phyloP scores from a whole-genome alignment of 1,139 yeast species.

The Ogataea hybrid region DNA sequence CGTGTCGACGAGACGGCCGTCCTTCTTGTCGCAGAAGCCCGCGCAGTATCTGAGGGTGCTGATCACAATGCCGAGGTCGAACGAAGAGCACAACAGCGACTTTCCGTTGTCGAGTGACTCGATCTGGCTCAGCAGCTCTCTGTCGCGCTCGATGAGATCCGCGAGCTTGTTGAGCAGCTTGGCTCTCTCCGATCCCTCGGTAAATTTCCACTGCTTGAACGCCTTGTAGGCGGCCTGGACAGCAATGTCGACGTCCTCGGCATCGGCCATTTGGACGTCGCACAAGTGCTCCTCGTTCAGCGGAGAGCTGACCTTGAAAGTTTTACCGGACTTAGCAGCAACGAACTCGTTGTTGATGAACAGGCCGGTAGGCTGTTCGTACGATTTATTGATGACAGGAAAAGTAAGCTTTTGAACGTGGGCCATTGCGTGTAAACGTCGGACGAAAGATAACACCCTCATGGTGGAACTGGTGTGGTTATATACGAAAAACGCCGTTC shows the following conservation, averaged over 20 bases:
- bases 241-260: constrained; percentile 63
- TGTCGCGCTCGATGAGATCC: constrained; percentile 53
- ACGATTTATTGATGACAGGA: constrained; percentile 31
- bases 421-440: constrained; percentile 5
- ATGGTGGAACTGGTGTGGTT: not conserved
- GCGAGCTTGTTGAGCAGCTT: constrained; percentile 56
- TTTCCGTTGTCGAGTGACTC: constrained; percentile 82
- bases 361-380: constrained; percentile 72
- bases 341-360: constrained; percentile 83
- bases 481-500: constrained; percentile 5
- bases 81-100: constrained; percentile 47
- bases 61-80: constrained; percentile 57
- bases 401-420: constrained; percentile 26
- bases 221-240: constrained; percentile 62
- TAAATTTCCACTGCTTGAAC: constrained; percentile 47
- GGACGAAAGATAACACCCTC: not conserved
- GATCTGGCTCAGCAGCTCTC: constrained; percentile 56
- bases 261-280: constrained; percentile 57
- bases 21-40: constrained; percentile 70
- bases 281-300: constrained; percentile 59
- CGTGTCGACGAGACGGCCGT: constrained; percentile 61
- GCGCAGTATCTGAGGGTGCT: constrained; percentile 61
- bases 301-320: constrained; percentile 62
- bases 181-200: constrained; percentile 50
- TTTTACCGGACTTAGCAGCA: constrained; percentile 57